phyloP scores from a whole-genome alignment of 2,329 filamentous ascomycete genomes.

The Fusarium citri region DNA sequence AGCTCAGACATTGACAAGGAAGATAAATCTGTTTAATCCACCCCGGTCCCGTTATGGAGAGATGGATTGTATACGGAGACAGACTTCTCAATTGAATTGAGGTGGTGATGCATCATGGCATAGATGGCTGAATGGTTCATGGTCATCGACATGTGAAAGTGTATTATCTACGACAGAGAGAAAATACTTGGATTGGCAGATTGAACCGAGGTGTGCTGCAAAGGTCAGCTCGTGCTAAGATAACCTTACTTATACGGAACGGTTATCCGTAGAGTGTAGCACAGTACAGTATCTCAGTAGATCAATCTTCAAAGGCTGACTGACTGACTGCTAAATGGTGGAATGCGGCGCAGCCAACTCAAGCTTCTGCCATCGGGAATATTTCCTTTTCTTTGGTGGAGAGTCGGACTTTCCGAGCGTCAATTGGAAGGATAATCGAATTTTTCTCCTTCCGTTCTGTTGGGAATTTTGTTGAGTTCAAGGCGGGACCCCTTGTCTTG shows the following conservation, averaged over 20 bases:
- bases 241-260: slow-evolving; percentile 35
- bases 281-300: slow-evolving; percentile 13
- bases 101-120: slow-evolving; percentile 9
- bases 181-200: background rate
- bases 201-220: slow-evolving; percentile 25
- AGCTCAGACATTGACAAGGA: slow-evolving; percentile 24
- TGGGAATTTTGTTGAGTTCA: slow-evolving; percentile 54
- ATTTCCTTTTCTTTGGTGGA: slow-evolving; percentile 20
- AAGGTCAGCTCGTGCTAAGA: slow-evolving; percentile 35
- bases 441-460: slow-evolving; percentile 48
- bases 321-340: background rate
- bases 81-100: background rate
- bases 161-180: background rate
- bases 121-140: slow-evolving; percentile 13
- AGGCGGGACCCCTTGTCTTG: slow-evolving; percentile 42
- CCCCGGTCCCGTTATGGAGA: slow-evolving; percentile 29
- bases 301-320: slow-evolving; percentile 2
- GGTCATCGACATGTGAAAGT: slow-evolving; percentile 31
- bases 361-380: slow-evolving; percentile 1
- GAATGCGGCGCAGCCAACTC: slow-evolving; percentile 12
- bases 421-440: slow-evolving; percentile 18
- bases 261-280: background rate
- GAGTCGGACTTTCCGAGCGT: slow-evolving; percentile 17
- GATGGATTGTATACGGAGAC: background rate
- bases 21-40: slow-evolving; percentile 37